Evolutionary conservation across 2,329 filamentous ascomycete genomes (phyloP), one percentile per base, ranked within the genome.

Genomic region (Trichoderma sp.): DNA sequence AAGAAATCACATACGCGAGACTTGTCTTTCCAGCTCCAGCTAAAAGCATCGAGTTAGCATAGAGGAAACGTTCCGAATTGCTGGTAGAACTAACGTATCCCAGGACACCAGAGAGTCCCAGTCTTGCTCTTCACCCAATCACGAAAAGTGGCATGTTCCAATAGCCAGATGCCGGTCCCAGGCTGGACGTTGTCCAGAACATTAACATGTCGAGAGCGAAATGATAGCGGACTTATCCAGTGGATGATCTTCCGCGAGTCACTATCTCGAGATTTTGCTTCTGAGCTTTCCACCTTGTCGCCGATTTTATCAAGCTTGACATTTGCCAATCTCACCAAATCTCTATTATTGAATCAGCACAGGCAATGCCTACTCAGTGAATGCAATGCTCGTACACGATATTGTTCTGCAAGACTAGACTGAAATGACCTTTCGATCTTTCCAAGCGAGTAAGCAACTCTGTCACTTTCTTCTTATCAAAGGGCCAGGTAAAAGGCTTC

Each of bases 11-110:
- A 34, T 30, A 66, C 63, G 21, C 53, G 47, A 66, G 63, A 56
- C 47, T 21, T n/a, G 63, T 66, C 47, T 66, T 66, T 32, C 63
- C 63, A 66, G 63, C 63, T 28, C 63, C 63, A 36, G 63, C 63
- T 66, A 53, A n/a, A 7, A 1, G 2, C 0, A 9, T 6, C 3
- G 1, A 12, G 15, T 66, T 12, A 66, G 30, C 5, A 34, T n/a
- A 28, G 3, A 24, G 5, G 21, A 51, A 51, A n/a, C 9, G 5
- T 53, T 2, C 21, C 4, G 1, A 24, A 51, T 6, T 8, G 26
- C 15, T 15, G 2, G 9, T 63, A 15, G n/a, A 32, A 68, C 32
- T 30, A n/a, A 68, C 32, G 65, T 57, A 68, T 68, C 15, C 65
- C 65, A 3, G 32, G 65, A 28, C 65, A 68, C 65, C 65, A 69